Percentiles rank a stretch among this genome's conserved stretches.
phyloP scores from a whole-genome alignment of 768 basidiomycete species.

The Russula foetens region DNA sequence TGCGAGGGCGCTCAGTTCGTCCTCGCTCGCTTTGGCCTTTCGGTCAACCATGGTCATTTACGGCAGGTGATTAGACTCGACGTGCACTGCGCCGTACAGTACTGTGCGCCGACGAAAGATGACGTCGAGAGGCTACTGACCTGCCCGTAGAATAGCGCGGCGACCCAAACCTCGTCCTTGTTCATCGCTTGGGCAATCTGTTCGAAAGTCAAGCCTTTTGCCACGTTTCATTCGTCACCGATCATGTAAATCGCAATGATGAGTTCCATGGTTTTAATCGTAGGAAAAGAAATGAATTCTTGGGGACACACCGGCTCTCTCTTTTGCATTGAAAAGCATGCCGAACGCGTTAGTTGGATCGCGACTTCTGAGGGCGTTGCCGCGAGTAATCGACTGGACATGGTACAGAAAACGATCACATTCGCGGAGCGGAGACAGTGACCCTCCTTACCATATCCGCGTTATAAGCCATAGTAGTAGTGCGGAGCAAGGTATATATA shows the following conservation, averaged over 20 bases:
- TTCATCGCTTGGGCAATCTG: slow-evolving; percentile 56
- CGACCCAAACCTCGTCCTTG: slow-evolving; percentile 77
- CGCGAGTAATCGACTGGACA: background rate
- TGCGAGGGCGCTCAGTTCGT: slow-evolving; percentile 49
- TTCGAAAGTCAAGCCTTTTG: slow-evolving; percentile 62
- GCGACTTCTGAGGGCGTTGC: background rate
- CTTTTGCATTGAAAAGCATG: background rate
- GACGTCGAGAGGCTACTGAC: slow-evolving; percentile 26
- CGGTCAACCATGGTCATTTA: background rate
- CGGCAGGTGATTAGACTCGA: no score
- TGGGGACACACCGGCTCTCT: background rate
- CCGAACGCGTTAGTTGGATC: background rate
- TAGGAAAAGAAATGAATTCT: slow-evolving; percentile 25
- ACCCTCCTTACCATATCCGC: background rate
- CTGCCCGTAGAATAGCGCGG: slow-evolving; percentile 76
- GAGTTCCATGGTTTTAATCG: slow-evolving; percentile 56
- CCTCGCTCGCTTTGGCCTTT: slow-evolving; percentile 59
- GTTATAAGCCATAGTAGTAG: background rate
- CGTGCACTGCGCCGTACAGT: no score
- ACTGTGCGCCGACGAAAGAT: no score
- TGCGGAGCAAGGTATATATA: background rate
- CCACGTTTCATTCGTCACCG: background rate
- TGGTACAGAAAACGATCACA: background rate
- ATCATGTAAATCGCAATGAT: no score
- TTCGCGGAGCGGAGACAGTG: no score